These are phyloP conservation scores for Metschnikowia bowlesiae DNA, from an alignment of 805 yeast species.

Conservation along the genomic window DNA sequence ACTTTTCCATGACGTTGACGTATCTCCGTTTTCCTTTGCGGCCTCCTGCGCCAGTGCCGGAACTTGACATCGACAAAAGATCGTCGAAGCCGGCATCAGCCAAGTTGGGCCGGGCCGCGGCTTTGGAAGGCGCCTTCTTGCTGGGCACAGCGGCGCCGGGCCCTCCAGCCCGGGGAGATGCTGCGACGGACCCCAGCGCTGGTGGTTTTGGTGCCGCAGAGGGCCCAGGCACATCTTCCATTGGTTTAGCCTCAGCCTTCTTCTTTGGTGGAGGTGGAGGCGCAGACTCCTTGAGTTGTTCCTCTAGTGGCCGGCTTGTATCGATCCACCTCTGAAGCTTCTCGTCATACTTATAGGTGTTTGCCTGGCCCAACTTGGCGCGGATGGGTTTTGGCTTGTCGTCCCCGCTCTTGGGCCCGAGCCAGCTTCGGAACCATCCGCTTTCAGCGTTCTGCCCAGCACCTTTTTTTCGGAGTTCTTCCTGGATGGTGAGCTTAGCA, in stretches of 20 bases:
- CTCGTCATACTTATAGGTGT: slow-evolving; percentile 74
- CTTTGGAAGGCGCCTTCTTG: slow-evolving; percentile 20
- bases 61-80: slow-evolving; percentile 24
- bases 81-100: slow-evolving; percentile 42
- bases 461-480: slow-evolving; percentile 14
- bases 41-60: slow-evolving; percentile 9
- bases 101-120: slow-evolving; percentile 17
- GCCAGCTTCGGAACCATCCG: slow-evolving; percentile 49
- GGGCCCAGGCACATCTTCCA: neutral
- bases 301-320: slow-evolving; percentile 60
- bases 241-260: slow-evolving; percentile 20
- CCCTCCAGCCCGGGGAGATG: slow-evolving; percentile 21
- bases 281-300: slow-evolving; percentile 48
- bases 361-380: slow-evolving; percentile 79
- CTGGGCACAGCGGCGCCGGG: slow-evolving; percentile 64
- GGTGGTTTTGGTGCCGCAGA: slow-evolving; percentile 10
- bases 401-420: slow-evolving; percentile 38
- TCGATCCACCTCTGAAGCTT: slow-evolving; percentile 84
- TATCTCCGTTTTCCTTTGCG: slow-evolving; percentile 17
- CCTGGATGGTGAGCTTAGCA: slow-evolving; percentile 15
- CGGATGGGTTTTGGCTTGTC: slow-evolving; percentile 63
- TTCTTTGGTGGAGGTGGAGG: slow-evolving; percentile 65
- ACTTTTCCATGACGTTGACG: slow-evolving; percentile 17
- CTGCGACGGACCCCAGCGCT: neutral
- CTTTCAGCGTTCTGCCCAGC: slow-evolving; percentile 19